These are phyloP conservation scores for Sugiyamaella smithiae DNA, from an alignment of 805 yeast species.

Conservation along the genomic window DNA sequence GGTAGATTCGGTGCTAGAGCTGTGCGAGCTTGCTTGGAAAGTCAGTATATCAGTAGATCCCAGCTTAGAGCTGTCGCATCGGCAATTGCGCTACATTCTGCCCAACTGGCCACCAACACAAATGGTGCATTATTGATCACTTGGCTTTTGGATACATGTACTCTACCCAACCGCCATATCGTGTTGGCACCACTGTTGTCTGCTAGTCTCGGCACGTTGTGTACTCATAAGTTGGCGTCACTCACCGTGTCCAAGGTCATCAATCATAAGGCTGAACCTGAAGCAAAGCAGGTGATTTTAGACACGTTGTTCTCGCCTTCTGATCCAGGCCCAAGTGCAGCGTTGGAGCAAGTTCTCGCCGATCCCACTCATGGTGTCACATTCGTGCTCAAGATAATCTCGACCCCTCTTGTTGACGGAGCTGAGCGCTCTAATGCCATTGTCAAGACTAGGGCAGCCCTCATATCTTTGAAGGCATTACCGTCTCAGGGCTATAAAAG, in stretches of 20 bases:
- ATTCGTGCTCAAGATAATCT: conserved; percentile 73
- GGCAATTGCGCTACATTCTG: conserved; percentile 72
- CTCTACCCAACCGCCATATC: conserved; percentile 59
- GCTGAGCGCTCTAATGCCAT: conserved; percentile 56
- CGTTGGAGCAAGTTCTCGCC: conserved; percentile 56
- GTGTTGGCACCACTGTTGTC: conserved; percentile 61
- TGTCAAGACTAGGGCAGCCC: conserved; percentile 58
- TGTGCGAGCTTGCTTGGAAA: conserved; percentile 86
- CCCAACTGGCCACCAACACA: conserved; percentile 72
- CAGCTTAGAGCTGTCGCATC: conserved; percentile 72
- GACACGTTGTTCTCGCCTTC: conserved; percentile 52
- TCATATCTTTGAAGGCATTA: conserved; percentile 55
- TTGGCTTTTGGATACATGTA: conserved; percentile 90
- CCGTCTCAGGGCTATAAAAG: conserved; percentile 73
- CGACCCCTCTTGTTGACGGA: conserved; percentile 61
- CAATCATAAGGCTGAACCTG: conserved; percentile 61
- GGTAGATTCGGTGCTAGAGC: conserved; percentile 96
- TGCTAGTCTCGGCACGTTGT: conserved; percentile 55
- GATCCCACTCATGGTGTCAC: conserved; percentile 71
- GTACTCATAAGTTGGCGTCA: conserved; percentile 81
- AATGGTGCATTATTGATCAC: conserved; percentile 89
- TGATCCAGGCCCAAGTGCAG: conserved; percentile 39
- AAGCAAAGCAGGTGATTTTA: conserved; percentile 60
- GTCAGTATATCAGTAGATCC: conserved; percentile 61
- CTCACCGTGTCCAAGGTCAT: conserved; percentile 76